Percentiles rank a stretch among this genome's conserved stretches.
These are phyloP conservation scores for Coprinopsis strossmayeri DNA, from an alignment of 768 basidiomycete genomes.

Conservation along the genomic window DNA sequence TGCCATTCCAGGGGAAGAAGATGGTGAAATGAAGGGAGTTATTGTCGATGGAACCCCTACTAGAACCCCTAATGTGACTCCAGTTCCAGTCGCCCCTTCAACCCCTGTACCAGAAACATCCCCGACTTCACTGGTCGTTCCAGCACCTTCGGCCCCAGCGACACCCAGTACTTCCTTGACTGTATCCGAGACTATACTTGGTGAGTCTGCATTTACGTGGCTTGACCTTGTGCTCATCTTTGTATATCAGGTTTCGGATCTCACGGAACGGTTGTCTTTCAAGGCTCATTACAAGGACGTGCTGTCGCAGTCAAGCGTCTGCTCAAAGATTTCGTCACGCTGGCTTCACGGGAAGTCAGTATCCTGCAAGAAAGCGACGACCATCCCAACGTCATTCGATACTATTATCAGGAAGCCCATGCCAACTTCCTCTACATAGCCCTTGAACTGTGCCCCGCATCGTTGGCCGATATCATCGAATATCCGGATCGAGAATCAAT, in stretches of 20 bases:
- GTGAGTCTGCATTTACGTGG: too few relatives aligned
- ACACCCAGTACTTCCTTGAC: slow-evolving; percentile 43
- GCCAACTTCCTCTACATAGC: slow-evolving; percentile 97
- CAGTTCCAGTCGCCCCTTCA: background rate
- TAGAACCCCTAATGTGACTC: too few relatives aligned
- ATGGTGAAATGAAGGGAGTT: slow-evolving; percentile 15
- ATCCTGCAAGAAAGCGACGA: slow-evolving; percentile 96
- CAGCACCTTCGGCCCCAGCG: slow-evolving; percentile 22
- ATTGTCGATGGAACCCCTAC: background rate
- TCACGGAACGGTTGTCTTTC: slow-evolving; percentile 93
- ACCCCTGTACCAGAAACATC: background rate
- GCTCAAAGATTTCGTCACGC: slow-evolving; percentile 90
- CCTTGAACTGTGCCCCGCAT: slow-evolving; percentile 88
- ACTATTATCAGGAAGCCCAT: slow-evolving; percentile 94
- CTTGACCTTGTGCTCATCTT: background rate
- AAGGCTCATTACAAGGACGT: slow-evolving; percentile 93
- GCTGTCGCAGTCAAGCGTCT: slow-evolving; percentile 98
- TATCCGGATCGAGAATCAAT: slow-evolving; percentile 59
- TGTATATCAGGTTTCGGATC: slow-evolving; percentile 74
- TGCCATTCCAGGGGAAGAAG: slow-evolving; percentile 28
- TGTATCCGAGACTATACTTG: slow-evolving; percentile 71
- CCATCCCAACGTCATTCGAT: slow-evolving; percentile 97
- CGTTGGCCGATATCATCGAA: slow-evolving; percentile 83
- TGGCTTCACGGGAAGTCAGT: slow-evolving; percentile 89
- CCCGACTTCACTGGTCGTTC: slow-evolving; percentile 6